Evolutionary conservation across 2,329 filamentous ascomycete species (phyloP).

Genomic region (Fusarium chaquense): DNA sequence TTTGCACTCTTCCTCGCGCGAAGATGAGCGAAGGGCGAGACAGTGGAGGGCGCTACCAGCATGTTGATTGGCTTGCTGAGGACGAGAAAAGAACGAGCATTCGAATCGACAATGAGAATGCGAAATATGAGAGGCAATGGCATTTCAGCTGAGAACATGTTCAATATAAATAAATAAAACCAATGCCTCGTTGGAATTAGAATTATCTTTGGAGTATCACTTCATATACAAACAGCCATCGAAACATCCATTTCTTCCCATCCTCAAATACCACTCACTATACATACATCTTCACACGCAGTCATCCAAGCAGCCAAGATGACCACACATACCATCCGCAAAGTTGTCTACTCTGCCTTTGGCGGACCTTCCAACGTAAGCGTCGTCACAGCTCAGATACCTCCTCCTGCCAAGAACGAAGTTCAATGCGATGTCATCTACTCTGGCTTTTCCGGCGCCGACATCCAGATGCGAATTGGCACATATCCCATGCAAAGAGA

Average conservation of each 20-base stretch:
- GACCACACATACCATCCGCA: slow-evolving; percentile 55
- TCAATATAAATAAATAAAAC: neutral
- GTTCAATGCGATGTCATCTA: slow-evolving; percentile 62
- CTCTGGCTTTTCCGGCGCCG: slow-evolving; percentile 60
- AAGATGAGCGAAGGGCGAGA: slow-evolving; percentile 24
- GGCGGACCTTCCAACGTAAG: slow-evolving; percentile 56
- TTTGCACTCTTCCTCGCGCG: neutral
- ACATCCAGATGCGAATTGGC: slow-evolving; percentile 63
- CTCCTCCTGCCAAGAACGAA: slow-evolving; percentile 56
- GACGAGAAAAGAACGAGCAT: slow-evolving; percentile 1
- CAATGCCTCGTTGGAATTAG: neutral
- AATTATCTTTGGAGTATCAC: neutral
- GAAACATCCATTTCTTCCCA: neutral
- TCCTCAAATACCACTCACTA: neutral
- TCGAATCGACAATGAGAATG: neutral
- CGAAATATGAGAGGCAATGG: neutral
- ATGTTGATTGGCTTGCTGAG: neutral
- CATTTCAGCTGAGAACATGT: neutral
- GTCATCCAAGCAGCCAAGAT: slow-evolving; percentile 17
- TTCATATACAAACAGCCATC: no score
- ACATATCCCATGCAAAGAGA: slow-evolving; percentile 59
- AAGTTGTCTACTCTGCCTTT: slow-evolving; percentile 58
- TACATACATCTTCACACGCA: neutral
- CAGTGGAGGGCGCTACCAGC: neutral
- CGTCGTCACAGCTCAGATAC: slow-evolving; percentile 52